Evolutionary conservation across 2,329 filamentous ascomycete species (phyloP), one percentile per base, ranked within the genome.

Genomic region (Penicillium sp.): DNA sequence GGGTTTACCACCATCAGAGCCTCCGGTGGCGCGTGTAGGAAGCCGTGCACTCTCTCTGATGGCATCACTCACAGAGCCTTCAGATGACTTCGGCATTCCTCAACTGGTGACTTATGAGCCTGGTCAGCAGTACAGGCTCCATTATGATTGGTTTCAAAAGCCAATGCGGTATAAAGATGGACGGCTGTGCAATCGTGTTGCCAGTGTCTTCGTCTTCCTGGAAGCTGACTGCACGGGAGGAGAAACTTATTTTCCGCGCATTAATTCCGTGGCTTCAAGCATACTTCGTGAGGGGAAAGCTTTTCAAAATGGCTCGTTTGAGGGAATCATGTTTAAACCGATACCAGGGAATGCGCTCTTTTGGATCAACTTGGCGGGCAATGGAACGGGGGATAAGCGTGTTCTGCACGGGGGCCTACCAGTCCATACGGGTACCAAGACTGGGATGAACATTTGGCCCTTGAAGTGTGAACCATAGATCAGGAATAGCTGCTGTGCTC

Each of bases 41-140:
- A 51, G 46, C 30, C 46, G 46, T 30, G 46, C 46, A 51, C 46
- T 51, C 46, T 51, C 46, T 22, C 46, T 51, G n/a, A 51, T 51
- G 46, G 46, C 14, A 51, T 51, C 46, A 16, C 16, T 51, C 26
- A 51, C 46, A 8, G 46, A 51, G 26, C 14, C 46, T 16, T 51
- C 46, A 5, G 28, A 51, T 28, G 46, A 51, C 7, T 51, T 51
- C 14, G 46, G 46, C 4, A 51, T 51, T 6, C 46, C 46, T 35
- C 46, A 51, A 33, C 46, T 51, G 10, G 46, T 51, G 26, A 51
- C 28, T 5, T 51, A 51, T 51, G 19, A 51, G 22, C 46, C 46
- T 19, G 46, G 46, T 16, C 46, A 51, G 46, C 46, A 51, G 11
- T 51, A 51, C 26, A 51, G 33, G 26, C 46, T 51, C 7, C 46